phyloP scores from a whole-genome alignment of 805 yeast genomes.

The Saccharomycopsis guyanensis region DNA sequence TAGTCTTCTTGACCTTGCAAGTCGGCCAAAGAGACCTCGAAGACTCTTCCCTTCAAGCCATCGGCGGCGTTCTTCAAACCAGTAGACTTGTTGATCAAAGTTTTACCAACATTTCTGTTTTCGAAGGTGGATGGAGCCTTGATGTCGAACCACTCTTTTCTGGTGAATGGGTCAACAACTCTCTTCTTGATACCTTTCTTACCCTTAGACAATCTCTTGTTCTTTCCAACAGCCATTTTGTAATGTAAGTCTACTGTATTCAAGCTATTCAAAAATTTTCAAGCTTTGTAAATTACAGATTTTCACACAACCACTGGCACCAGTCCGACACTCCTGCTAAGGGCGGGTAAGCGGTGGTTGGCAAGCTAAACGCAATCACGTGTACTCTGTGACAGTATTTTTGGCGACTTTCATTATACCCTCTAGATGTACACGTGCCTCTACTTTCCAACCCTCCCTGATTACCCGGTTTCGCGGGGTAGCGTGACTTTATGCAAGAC shows the following conservation, averaged over 20 bases:
- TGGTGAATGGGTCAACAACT: conserved; percentile 99
- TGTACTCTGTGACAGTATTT: too few species aligned
- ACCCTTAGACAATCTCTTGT: conserved; percentile 78
- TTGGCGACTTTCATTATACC: too few species aligned
- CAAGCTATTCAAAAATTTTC: conserved; percentile 7
- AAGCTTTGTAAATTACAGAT: conserved; percentile 1
- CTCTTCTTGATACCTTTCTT: conserved; percentile 99
- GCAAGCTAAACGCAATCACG: too few species aligned
- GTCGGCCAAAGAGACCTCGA: conserved; percentile 94
- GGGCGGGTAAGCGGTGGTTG: too few species aligned
- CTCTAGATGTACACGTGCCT: too few species aligned
- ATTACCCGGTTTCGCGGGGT: too few species aligned
- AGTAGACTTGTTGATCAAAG: conserved; percentile 95
- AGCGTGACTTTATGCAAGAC: too few species aligned
- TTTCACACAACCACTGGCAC: neutral
- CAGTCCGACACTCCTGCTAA: too few species aligned
- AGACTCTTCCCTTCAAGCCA: conserved; percentile 95
- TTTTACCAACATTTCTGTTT: conserved; percentile 98
- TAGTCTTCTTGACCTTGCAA: conserved; percentile 98
- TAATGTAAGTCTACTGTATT: conserved; percentile 7
- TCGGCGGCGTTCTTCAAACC: conserved; percentile 98
- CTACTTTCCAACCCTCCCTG: too few species aligned
- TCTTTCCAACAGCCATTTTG: conserved; percentile 77
- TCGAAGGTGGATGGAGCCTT: conserved; percentile 98
- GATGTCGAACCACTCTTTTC: conserved; percentile 97